Conservation (phyloP, 2,329 filamentous ascomycete species). For the Penicillium sp. region DNA sequence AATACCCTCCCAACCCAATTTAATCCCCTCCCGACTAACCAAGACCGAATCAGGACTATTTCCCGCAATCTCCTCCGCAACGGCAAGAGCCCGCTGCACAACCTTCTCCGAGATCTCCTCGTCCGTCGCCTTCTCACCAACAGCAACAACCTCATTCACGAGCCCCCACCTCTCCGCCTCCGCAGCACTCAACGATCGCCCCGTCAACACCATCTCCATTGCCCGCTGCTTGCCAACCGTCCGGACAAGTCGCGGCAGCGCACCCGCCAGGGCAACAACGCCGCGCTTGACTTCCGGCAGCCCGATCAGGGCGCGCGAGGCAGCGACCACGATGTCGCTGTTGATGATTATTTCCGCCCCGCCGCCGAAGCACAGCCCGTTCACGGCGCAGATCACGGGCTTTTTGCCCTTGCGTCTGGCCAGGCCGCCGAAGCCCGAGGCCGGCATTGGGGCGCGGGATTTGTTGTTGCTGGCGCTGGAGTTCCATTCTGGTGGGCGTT, state of each 20-base stretch:
- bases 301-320: constrained; percentile 57
- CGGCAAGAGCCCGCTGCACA: constrained; percentile 51
- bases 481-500: constrained; percentile 35
- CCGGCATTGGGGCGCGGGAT: constrained; percentile 22
- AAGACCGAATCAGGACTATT: constrained; percentile 75
- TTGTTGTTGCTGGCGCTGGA: constrained; percentile 16
- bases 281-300: constrained; percentile 71
- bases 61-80: constrained; percentile 60
- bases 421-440: constrained; percentile 44
- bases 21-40: constrained; percentile 68
- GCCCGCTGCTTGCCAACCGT: constrained; percentile 67
- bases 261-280: constrained; percentile 69
- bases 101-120: constrained; percentile 22
- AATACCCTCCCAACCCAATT: constrained; percentile 69
- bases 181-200: constrained; percentile 56
- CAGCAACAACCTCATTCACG: constrained; percentile 52
- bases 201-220: constrained; percentile 69
- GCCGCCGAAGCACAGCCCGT: constrained; percentile 71
- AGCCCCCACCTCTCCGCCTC: constrained; percentile 67
- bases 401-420: constrained; percentile 55
- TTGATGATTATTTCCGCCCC: constrained; percentile 75
- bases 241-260: constrained; percentile 63
- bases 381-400: constrained; percentile 72
- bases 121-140: constrained; percentile 14
- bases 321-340: constrained; percentile 67